Conservation (phyloP, 129 eudicot genomes). For the Ambrosia trifida region DNA sequence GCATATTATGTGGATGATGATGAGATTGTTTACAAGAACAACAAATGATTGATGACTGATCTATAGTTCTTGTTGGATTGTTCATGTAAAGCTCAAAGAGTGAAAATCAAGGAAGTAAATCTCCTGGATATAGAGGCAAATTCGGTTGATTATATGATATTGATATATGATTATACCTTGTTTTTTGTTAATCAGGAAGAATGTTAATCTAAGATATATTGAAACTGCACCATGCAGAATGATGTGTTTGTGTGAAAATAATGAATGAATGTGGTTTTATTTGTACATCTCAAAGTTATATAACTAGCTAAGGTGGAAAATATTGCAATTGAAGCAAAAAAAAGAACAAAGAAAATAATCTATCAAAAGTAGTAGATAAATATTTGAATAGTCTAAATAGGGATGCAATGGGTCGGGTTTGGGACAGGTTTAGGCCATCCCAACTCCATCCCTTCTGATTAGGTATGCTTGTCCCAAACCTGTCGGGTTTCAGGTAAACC, state of each 20-base stretch:
- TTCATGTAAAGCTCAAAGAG: slow-evolving; percentile 13
- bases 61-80: slow-evolving; percentile 8
- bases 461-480: too few relatives aligned
- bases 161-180: not conserved
- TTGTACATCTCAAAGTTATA: too few relatives aligned
- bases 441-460: too few relatives aligned
- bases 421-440: too few relatives aligned
- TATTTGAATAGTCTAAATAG: too few relatives aligned
- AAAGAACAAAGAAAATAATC: too few relatives aligned
- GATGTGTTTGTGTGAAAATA: not conserved
- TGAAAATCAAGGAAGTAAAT: slow-evolving; percentile 5
- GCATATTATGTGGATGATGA: slow-evolving; percentile 96
- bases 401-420: too few relatives aligned
- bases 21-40: slow-evolving; percentile 85
- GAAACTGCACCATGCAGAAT: not conserved
- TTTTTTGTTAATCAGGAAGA: not conserved
- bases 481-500: too few relatives aligned
- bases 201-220: not conserved
- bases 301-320: too few relatives aligned
- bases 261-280: not conserved
- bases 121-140: slow-evolving; percentile 11
- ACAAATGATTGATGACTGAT: slow-evolving; percentile 49
- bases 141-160: not conserved
- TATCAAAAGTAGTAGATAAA: too few relatives aligned
- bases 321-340: too few relatives aligned